Base-by-base conservation (phyloP, 495 filamentous ascomycete species). In the Xylona heveae region DNA sequence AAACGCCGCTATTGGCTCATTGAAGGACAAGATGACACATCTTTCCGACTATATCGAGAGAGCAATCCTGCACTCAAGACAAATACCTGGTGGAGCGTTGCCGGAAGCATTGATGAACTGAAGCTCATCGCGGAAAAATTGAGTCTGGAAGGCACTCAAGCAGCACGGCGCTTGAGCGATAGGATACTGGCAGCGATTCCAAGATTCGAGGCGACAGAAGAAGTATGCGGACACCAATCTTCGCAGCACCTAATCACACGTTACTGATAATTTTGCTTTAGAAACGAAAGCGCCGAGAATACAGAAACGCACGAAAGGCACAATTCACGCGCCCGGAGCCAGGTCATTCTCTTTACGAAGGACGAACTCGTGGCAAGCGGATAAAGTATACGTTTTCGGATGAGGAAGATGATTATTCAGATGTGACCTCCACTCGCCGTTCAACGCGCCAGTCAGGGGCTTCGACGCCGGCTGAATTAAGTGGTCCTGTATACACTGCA, bases 331-430 rank as follows among this genome's bases (percentile, higher is more conserved):
- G 85, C 9, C 82, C 84, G 3, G 83, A 91, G 41, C 74, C 76
- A 17, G 83, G 81, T 3, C 83, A 84, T 52, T 93, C 82, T 9
- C 59, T 88, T 31, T 95, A 95, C 51, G 88, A 97, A 57, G 90
- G 90, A 23, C 80, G 88, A 26, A 95, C 90, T 0, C 68, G 88
- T 32, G 88, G 88, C 24, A 95, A 95, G 55, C 74, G 83, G 27
- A 74, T 92, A 51, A 90, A 78, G 47, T 97, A 95, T 40, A 94
- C 83, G 0, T 95, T 78, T 47, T 92, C 82, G 0, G 82, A 92
- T 25, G 83, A 92, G 24, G 81, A 90, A 42, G 74, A 74, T 13
- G 72, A 77, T 22, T 64, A 68, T 31, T 79, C 78, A 2, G 81
- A 91, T 47, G 71, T 68, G 14, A 51, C 57, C 4, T 56, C 63